Base-by-base conservation (phyloP, 2,329 filamentous ascomycete genomes). In the Colletotrichum sp. region DNA sequence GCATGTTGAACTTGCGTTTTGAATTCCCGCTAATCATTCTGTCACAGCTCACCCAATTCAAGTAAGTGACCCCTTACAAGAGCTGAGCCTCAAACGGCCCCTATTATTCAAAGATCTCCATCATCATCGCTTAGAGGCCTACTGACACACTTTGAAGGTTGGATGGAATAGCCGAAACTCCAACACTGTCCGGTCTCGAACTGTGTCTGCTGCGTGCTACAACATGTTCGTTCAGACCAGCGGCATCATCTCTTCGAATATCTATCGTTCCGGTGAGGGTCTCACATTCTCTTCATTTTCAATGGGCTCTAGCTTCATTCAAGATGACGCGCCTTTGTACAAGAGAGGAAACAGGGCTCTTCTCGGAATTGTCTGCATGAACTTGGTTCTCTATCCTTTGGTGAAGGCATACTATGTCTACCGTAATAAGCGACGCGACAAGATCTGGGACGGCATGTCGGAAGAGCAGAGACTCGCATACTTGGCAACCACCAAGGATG, bases 121-220 rank as follows among this genome's bases (percentile, higher is more conserved):
- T 8, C n/a, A 10, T 26, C 8, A 28, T 24, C 8, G 2, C 28
- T 8, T 32, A 1, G 8, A 32, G 26, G 12, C 5, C 8, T 38
- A 38, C 66, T 48, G 3, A 38, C 26, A 10, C 32, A 32, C 55
- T 60, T 8, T 64, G 18, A 21, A 69, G 70, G 87, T 88, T 6
- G 86, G 81, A 26, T 87, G 86, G 85, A 86, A 85, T 77, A 87
- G 85, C 1, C 84, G 89, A 66, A 94, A 94, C 79, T 89, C 91
- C 1, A 91, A 92, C 71, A 87, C 88, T 1, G 92, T 94, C 2
- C 87, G 91, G 4, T 90, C 90, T 3, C 85, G 92, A 6, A 91
- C 92, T 2, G 91, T 94, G 6, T 90, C 91, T 0, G 89, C 91
- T 1, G 92, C 91, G 0, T 83, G 91, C n/a, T 93, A 93, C 82